These are phyloP conservation scores for Euptelea pleiosperma DNA, from an alignment of 164 flowering plant species.

Conservation along the genomic window DNA sequence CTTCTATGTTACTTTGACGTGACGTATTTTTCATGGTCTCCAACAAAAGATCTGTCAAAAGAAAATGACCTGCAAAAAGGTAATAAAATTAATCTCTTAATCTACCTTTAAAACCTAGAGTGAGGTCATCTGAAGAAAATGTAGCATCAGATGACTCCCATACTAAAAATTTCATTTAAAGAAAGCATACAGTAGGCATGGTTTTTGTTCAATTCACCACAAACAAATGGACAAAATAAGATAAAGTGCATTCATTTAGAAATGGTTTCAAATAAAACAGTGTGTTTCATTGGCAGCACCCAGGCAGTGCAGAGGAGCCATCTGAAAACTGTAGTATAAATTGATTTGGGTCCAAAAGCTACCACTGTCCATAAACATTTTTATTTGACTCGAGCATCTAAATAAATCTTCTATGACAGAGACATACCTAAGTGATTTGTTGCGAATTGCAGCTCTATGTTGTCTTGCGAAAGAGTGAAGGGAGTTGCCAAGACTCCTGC, in stretches of 20 bases:
- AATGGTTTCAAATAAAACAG: no score
- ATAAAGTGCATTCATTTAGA: no score
- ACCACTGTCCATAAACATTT: neutral
- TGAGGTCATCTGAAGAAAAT: neutral
- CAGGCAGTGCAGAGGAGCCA: neutral
- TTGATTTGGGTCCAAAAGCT: neutral
- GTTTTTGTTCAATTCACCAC: no score
- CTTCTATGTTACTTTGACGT: conserved; percentile 46
- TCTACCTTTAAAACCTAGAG: neutral
- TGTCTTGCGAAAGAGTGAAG: conserved; percentile 58
- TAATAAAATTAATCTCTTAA: neutral
- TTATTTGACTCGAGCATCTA: neutral
- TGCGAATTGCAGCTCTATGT: conserved; percentile 69
- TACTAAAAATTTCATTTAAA: no score
- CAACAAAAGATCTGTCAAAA: conserved; percentile 67
- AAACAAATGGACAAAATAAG: no score
- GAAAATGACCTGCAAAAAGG: conserved; percentile 70
- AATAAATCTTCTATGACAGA: neutral
- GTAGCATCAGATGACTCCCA: no score
- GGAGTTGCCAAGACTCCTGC: conserved; percentile 71
- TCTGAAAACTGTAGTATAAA: neutral
- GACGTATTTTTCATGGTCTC: conserved; percentile 73
- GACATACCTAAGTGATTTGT: conserved; percentile 64
- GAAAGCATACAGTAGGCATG: no score
- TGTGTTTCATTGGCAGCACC: no score